Evolutionary conservation across 768 basidiomycete species (phyloP), one percentile per base, ranked within the genome.

Genomic region (Suillus occidentalis): DNA sequence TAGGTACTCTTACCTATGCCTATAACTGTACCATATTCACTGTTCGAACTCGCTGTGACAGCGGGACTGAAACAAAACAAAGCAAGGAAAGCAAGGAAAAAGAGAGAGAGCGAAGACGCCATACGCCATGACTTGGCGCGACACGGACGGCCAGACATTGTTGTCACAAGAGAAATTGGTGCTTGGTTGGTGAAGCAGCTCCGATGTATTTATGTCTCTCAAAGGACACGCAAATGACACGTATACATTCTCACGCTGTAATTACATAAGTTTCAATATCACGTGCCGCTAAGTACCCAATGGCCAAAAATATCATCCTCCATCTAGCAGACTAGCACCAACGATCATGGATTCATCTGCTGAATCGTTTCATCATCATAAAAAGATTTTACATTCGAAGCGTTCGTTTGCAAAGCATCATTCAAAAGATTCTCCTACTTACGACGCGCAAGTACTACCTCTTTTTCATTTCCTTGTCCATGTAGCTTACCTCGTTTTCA

Each of bases 1-100:
- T 2, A 16, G n/a, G 14, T 63, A 37, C 2, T 80, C 88, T 57
- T 69, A 92, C 90, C 91, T 74, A 94, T 93, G 85, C 93, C 95
- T 75, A 97, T 97, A 45, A 97, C 94, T 43, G 91, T 91, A 63
- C 95, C 95, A 77, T 92, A 95, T 72, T 95, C 91, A 64, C 83
- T 80, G 70, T 79, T 80, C 68, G 77, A 78, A 13, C 40, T 65
- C 53, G 92, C 94, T 60, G 77, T 80, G 62, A 83, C 85, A 39
- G 82, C 81, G 20, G 92, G 89, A 72, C 85, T 87, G 68, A 94
- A 80, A 75, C 86, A 87, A 75, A 93, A 73, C 74, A 95, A 72
- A 64, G 93, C 90, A 66, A 93, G 69, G 77, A 92, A 76, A 71
- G 86, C 80, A 77, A 92, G 76, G 68, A 89, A 75, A 64, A 83